Evolutionary conservation across 495 filamentous ascomycete genomes (phyloP), one percentile per base, ranked within the genome.

Genomic region (Podospora pseudopauciseta): DNA sequence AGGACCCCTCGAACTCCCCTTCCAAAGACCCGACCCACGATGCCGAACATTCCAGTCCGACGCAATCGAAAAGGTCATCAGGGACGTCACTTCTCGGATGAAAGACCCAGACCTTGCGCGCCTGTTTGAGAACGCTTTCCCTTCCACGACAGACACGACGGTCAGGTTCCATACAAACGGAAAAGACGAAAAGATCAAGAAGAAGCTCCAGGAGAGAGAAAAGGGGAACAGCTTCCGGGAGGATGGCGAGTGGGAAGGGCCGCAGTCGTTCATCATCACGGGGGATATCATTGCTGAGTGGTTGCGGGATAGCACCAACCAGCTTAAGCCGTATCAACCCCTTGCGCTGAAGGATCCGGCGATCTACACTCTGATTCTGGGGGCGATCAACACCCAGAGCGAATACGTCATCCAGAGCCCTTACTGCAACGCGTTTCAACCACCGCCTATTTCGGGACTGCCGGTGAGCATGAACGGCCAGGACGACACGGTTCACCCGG

Each of bases 271-370:
- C 78, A 91, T 99, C 69, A 96, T 99, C 60, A 99, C 95, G 0
- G 94, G 94, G n/a, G 95, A 99, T 74, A 99, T 99, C 76, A 90
- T 97, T 73, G 95, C 95, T 5, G 95, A 98, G 80, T 99, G 95
- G 95, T 81, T 99, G 57, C 90, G 95, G 62, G 95, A 99, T 79
- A 97, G 94, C 56, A 97, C 96, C 11, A 98, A 98, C 79, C 95
- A 99, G 76, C 78, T 99, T 18, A 85, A 87, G 4, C 93, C 94
- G 59, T 99, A 99, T 73, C 95, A 97, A 72, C 75, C 83, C 1
- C 82, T 99, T 20, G 92, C 94, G 1, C 89, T 87, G 68, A 89
- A 91, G 68, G 95, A 98, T 75, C 83, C 86, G 63, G 81, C 76
- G 11, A 87, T 98, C 59, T 85, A 89, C 72, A 89, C 84, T 61